A percentile compares a stretch with the other conserved stretches of the same genome.
These are phyloP conservation scores for Colletotrichum lupini DNA, from an alignment of 2,329 filamentous ascomycete species.

Conservation along the genomic window DNA sequence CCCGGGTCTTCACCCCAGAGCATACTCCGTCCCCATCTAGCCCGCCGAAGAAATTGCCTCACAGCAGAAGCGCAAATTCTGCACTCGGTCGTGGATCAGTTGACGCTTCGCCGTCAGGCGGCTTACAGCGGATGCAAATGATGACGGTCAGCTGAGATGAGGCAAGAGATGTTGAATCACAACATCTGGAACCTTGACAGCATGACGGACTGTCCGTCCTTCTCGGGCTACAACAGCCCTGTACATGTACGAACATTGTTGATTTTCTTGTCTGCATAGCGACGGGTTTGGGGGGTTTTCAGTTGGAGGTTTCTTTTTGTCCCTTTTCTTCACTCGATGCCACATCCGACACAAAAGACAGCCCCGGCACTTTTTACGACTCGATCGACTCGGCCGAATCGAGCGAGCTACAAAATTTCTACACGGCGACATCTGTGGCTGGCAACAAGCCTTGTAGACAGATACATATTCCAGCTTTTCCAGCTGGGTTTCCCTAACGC, in stretches of 20 bases:
- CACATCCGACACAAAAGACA: conserved; percentile 33
- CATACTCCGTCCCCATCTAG: conserved; percentile 65
- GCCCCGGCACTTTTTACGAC: conserved; percentile 5
- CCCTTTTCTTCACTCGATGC: conserved; percentile 22
- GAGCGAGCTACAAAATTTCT: background rate
- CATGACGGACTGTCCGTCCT: background rate
- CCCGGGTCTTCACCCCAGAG: conserved; percentile 66
- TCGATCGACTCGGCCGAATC: conserved; percentile 1
- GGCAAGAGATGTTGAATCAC: background rate
- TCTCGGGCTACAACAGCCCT: conserved; percentile 11
- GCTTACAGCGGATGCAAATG: conserved; percentile 69
- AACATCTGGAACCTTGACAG: background rate
- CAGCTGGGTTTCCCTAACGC: background rate
- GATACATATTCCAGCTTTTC: background rate
- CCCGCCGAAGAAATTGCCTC: conserved; percentile 61
- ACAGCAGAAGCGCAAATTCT: conserved; percentile 66
- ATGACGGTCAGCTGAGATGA: conserved; percentile 68
- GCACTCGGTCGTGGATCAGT: conserved; percentile 61
- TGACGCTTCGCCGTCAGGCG: conserved; percentile 63
- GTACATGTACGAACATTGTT: conserved; percentile 39
- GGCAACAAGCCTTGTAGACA: background rate
- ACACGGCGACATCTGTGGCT: background rate
- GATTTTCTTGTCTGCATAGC: conserved; percentile 39
- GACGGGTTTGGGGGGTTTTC: conserved; percentile 31
- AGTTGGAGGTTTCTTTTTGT: background rate